Conservation (phyloP, 495 filamentous ascomycete genomes). For the Margaritispora aquatica region DNA sequence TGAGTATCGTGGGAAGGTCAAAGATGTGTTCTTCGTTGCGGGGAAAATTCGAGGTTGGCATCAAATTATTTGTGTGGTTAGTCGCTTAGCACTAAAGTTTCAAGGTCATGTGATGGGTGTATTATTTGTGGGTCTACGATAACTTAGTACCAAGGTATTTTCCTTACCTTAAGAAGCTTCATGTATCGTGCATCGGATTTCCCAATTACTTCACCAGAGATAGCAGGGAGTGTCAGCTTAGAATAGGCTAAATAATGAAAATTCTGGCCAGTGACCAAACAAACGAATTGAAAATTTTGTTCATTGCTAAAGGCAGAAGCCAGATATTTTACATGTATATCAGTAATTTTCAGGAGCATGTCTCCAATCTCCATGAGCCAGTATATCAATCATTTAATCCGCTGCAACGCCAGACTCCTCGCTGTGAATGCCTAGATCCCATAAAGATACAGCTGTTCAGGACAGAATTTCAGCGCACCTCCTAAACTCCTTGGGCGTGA, state of each 20-base stretch:
- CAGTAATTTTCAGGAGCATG: neutral
- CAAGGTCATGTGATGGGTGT: neutral
- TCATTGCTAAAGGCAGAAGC: no score
- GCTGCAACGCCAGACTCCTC: neutral
- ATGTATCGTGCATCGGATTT: no score
- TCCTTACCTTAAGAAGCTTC: no score
- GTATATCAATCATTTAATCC: neutral
- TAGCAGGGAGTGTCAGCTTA: no score
- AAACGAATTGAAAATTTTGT: no score
- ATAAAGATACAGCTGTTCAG: neutral
- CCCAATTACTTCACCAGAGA: no score
- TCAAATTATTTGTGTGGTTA: conserved; percentile 7
- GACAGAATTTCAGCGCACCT: neutral
- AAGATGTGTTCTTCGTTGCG: conserved; percentile 17
- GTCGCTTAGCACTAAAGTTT: neutral
- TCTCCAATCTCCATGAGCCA: no score
- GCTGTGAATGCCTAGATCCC: neutral
- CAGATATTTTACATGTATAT: neutral
- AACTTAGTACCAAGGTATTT: no score
- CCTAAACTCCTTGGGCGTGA: neutral
- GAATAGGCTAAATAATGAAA: no score
- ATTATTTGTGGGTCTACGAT: no score
- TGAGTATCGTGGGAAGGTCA: conserved; percentile 11
- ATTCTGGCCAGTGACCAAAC: no score
- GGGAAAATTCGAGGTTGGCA: conserved; percentile 5